Evolutionary conservation across 225 moss, liverwort and hornwort species (phyloP), one percentile per base, ranked within the genome.

Genomic region (Physcomitrellopsis africana): DNA sequence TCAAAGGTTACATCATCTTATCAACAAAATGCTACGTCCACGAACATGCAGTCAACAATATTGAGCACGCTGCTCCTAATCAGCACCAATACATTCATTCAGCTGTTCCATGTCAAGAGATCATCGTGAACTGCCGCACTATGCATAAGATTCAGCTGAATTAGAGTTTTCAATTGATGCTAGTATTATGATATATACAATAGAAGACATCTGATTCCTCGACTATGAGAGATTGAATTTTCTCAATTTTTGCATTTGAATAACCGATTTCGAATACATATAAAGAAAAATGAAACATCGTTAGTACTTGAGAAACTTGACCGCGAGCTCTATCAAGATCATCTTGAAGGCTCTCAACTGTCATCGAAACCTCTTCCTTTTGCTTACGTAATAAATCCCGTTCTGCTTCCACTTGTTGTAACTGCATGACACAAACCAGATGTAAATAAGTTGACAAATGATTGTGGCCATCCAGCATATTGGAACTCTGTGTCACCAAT

Each of bases 381-480:
- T 86, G 85, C 72, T 73, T 79, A 56, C 67, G 81, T 60, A 89
- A 64, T 52, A 89, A 61, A 24, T 86, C 83, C 60, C 79, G 73
- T 74, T 89, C 88, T 76, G 83, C 70, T 83, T 81, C 88, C 67
- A 77, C 76, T 59, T 69, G 81, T 83, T 89, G 88, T 54, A 89
- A 77, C 88, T 89, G 79, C 55, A 83, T 67, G 27, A 67, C 51
- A 76, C 16, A 69, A 65, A 44, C 42, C 65, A 72, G 22, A 67
- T 44, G 27, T 67, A 49, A 67, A 51, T 67, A 70, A 68, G 26
- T 15, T 62, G 51, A 56, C 24, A 45, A 48, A 73, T 60, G 48
- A 16, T 27, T 18, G n/a, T 12, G 44, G 70, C 43, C 74, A 67
- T 62, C 15, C 49, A 66, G 12, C 61, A 71, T 48, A 56, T 22